Conservation (phyloP, 2,329 filamentous ascomycete genomes). For the Pseudocercospora crystallina region DNA sequence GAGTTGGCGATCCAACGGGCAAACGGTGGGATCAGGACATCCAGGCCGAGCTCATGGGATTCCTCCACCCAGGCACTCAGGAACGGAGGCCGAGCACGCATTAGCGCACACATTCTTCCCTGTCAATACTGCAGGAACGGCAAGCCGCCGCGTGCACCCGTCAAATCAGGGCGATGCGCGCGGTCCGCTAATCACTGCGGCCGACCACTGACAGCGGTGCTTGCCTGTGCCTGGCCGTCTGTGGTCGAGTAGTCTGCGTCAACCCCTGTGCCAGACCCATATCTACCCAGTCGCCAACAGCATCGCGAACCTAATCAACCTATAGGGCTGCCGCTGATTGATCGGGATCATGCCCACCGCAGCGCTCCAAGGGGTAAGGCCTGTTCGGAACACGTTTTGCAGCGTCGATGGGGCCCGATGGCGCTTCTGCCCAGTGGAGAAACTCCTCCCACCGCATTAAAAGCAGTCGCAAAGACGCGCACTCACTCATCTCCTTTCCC, state of each 20-base stretch:
- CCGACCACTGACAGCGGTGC: slow-evolving; percentile 2
- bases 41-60: no score
- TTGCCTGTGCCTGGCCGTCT: slow-evolving; percentile 2
- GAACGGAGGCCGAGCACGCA: no score
- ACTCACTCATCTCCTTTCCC: slow-evolving; percentile 17
- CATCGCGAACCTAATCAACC: neutral
- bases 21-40: no score
- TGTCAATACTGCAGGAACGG: slow-evolving; percentile 5
- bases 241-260: neutral
- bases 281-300: no score
- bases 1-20: no score
- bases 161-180: slow-evolving; percentile 4
- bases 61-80: no score
- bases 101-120: no score
- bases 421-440: slow-evolving; percentile 13
- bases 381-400: slow-evolving; percentile 19
- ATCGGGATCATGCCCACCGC: slow-evolving; percentile 12
- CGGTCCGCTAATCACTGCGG: neutral
- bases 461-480: slow-evolving; percentile 37
- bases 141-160: slow-evolving; percentile 1
- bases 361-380: slow-evolving; percentile 19
- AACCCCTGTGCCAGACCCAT: no score
- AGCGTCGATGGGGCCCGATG: slow-evolving; percentile 12
- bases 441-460: slow-evolving; percentile 29
- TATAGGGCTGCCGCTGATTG: slow-evolving; percentile 15